These are phyloP conservation scores for Coniophora puteana DNA, from an alignment of 1,284 basidiomycete genomes.

Conservation along the genomic window DNA sequence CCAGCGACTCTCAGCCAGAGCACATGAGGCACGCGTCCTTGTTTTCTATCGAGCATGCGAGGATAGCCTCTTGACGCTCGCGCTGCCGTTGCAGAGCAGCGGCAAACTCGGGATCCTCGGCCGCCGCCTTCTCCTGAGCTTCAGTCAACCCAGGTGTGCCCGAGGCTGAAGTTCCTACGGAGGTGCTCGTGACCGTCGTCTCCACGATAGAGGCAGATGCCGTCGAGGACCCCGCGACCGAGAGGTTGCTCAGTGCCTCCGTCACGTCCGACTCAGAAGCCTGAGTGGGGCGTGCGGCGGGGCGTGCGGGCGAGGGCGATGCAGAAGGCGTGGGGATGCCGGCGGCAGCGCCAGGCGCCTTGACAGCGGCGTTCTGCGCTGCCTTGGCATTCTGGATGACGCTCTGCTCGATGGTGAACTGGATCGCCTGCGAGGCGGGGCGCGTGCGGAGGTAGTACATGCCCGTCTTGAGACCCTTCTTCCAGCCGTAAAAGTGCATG, in stretches of 20 bases:
- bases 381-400: conserved; percentile 74
- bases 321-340: conserved; percentile 33
- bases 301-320: conserved; percentile 29
- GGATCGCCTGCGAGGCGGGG: conserved; percentile 93
- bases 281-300: conserved; percentile 9
- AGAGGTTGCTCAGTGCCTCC: neutral
- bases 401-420: conserved; percentile 93
- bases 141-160: conserved; percentile 36
- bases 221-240: neutral
- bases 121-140: conserved; percentile 44
- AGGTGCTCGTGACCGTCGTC: conserved; percentile 13
- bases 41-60: conserved; percentile 85
- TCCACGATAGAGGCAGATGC: too few species aligned
- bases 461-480: conserved; percentile 98
- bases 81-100: conserved; percentile 75
- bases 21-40: conserved; percentile 88
- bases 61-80: conserved; percentile 79
- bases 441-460: conserved; percentile 97
- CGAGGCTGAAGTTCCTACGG: conserved; percentile 18
- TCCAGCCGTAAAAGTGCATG: conserved; percentile 99
- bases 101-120: conserved; percentile 76
- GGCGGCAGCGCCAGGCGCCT: conserved; percentile 18
- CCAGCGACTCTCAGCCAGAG: conserved; percentile 52
- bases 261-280: conserved; percentile 9
- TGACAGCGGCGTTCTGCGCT: conserved; percentile 37